A percentile compares a stretch with the other conserved stretches of the same genome.
Conservation (phyloP, 768 basidiomycete genomes). For the button mushroom (Agaricus bisporus) region DNA sequence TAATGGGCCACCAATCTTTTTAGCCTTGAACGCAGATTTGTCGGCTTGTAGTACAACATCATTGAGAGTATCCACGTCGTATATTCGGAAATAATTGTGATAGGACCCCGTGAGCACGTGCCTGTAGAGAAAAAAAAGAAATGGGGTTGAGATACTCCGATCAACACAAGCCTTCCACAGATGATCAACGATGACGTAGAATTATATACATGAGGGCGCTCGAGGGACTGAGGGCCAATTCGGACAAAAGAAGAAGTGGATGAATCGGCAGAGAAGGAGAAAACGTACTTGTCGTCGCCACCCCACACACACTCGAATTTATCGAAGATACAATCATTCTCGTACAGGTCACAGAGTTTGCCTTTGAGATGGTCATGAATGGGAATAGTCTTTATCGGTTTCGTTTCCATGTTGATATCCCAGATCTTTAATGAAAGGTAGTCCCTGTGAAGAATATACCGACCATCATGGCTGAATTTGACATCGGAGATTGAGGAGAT, state of each 20-base stretch:
- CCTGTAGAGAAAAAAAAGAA: slow-evolving; percentile 34
- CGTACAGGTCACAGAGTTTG: slow-evolving; percentile 97
- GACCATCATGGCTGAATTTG: slow-evolving; percentile 96
- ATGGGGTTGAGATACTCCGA: slow-evolving; percentile 15
- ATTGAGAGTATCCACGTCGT: slow-evolving; percentile 80
- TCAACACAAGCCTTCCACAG: slow-evolving; percentile 2
- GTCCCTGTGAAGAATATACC: slow-evolving; percentile 94
- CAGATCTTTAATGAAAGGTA: slow-evolving; percentile 98
- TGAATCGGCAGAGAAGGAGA: slow-evolving; percentile 17
- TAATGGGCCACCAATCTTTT: slow-evolving; percentile 90
- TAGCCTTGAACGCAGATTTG: slow-evolving; percentile 98
- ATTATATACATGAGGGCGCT: neutral
- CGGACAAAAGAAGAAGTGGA: slow-evolving; percentile 5
- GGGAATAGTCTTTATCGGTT: slow-evolving; percentile 94
- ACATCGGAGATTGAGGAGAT: slow-evolving; percentile 99
- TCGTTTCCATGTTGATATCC: slow-evolving; percentile 99
- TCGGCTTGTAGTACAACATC: slow-evolving; percentile 97
- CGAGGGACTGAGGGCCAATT: neutral
- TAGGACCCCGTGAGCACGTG: slow-evolving; percentile 99
- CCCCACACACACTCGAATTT: slow-evolving; percentile 99
- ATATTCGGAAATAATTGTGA: slow-evolving; percentile 99
- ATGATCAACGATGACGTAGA: slow-evolving; percentile 16
- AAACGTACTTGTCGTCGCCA: slow-evolving; percentile 87
- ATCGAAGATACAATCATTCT: slow-evolving; percentile 99
- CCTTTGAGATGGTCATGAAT: slow-evolving; percentile 97